phyloP scores from a whole-genome alignment of 2,329 filamentous ascomycete genomes.

The Cladobotryum mycophilum region DNA sequence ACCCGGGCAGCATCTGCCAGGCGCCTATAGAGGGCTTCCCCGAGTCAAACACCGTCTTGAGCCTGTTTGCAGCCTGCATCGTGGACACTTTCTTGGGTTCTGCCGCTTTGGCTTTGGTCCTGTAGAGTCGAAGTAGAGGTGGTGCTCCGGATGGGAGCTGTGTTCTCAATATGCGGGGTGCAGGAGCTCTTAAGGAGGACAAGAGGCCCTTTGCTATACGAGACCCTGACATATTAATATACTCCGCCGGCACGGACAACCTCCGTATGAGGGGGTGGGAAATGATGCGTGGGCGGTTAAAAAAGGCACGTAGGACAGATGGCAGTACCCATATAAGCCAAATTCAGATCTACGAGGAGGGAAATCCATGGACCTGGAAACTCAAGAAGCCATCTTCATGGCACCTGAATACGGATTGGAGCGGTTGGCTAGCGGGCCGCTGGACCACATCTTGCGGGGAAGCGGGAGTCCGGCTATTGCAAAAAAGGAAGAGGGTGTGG shows the following conservation, averaged over 20 bases:
- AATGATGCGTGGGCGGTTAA: no score
- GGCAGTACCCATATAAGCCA: no score
- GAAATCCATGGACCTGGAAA: no score
- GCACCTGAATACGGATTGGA: no score
- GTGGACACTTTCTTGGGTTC: conserved; percentile 11
- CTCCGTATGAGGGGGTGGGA: no score
- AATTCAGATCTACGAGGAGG: no score
- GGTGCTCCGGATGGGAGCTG: background rate
- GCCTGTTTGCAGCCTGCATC: conserved; percentile 41
- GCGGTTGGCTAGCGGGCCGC: background rate
- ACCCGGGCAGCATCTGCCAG: conserved; percentile 59
- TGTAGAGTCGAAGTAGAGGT: background rate
- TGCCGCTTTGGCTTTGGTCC: conserved; percentile 1
- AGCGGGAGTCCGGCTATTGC: background rate
- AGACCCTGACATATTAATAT: background rate
- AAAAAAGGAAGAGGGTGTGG: background rate
- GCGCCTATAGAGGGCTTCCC: conserved; percentile 47
- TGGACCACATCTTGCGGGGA: background rate
- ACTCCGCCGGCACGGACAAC: background rate
- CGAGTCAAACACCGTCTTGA: conserved; percentile 44
- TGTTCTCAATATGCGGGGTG: background rate
- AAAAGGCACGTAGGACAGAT: no score
- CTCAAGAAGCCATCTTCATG: no score
- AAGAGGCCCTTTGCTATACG: background rate
- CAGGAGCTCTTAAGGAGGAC: background rate